Percentiles rank a stretch among this genome's conserved stretches.
Conservation (phyloP, 805 yeast species). For the Ascoidea rubescens region DNA sequence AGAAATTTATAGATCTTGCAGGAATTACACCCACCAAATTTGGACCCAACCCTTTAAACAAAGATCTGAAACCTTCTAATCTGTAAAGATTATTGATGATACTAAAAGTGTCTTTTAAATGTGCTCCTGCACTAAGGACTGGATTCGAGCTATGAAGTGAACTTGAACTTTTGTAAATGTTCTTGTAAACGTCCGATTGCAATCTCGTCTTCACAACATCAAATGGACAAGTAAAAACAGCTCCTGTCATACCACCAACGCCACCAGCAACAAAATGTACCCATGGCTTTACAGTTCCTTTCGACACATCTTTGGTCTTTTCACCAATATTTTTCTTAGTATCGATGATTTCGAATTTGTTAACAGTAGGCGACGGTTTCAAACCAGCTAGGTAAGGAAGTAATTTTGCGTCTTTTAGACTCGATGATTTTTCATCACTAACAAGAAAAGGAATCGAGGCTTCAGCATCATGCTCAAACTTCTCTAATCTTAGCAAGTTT, state of each 20-base stretch:
- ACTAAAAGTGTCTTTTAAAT: conserved; percentile 69
- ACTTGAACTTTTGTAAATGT: conserved; percentile 27
- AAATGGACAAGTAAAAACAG: conserved; percentile 84
- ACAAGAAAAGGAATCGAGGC: conserved; percentile 49
- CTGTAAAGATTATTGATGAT: conserved; percentile 57
- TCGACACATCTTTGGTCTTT: conserved; percentile 10
- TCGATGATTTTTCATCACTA: conserved; percentile 59
- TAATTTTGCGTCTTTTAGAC: conserved; percentile 25
- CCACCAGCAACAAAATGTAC: conserved; percentile 89
- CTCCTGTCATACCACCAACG: conserved; percentile 96
- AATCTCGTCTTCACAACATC: conserved; percentile 93
- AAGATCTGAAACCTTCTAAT: conserved; percentile 71
- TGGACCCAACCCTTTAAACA: conserved; percentile 93
- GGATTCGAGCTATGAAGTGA: conserved; percentile 17
- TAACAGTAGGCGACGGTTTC: conserved; percentile 1
- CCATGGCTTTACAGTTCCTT: conserved; percentile 30
- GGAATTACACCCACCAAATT: conserved; percentile 96
- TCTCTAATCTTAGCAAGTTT: too few relatives aligned
- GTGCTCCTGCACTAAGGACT: conserved; percentile 39
- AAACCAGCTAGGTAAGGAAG: conserved; percentile 10
- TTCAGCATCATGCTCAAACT: conserved; percentile 38
- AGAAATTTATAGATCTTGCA: conserved; percentile 91
- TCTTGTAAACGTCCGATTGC: conserved; percentile 74
- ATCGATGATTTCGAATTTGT: conserved; percentile 8
- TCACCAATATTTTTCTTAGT: conserved; percentile 2